phyloP scores from a whole-genome alignment of 805 yeast species.

The Ogataea corticis region DNA sequence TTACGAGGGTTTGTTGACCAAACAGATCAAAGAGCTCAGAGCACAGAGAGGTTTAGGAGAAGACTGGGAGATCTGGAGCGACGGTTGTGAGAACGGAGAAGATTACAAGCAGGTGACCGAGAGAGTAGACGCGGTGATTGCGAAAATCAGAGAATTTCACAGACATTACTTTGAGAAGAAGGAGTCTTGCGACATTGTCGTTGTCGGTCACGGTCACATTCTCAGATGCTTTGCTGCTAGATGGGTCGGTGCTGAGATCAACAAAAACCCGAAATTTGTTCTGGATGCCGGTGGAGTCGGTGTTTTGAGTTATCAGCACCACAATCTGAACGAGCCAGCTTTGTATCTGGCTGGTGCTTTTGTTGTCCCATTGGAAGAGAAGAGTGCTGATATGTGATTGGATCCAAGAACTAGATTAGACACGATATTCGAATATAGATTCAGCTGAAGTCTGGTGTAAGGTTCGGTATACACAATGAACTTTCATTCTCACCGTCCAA shows the following conservation, averaged over 20 bases:
- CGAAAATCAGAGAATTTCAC: conserved; percentile 62
- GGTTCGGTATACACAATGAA: too few species aligned
- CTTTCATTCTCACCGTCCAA: too few species aligned
- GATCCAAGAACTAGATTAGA: background rate
- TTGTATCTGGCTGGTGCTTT: conserved; percentile 82
- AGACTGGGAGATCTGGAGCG: conserved; percentile 82
- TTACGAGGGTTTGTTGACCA: conserved; percentile 81
- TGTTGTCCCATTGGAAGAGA: conserved; percentile 65
- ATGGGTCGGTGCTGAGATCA: conserved; percentile 69
- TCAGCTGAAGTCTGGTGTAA: too few species aligned
- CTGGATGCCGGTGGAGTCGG: conserved; percentile 96
- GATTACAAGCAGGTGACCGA: conserved; percentile 59
- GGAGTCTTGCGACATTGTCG: conserved; percentile 68
- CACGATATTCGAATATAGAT: background rate
- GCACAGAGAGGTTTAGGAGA: conserved; percentile 52
- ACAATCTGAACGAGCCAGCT: conserved; percentile 84
- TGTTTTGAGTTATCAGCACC: conserved; percentile 86
- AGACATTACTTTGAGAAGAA: conserved; percentile 48
- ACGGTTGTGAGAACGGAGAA: conserved; percentile 95
- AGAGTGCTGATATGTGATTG: conserved; percentile 33
- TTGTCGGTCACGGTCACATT: conserved; percentile 93
- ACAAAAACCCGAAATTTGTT: conserved; percentile 73
- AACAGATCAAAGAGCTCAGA: conserved; percentile 64
- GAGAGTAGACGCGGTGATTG: conserved; percentile 72
- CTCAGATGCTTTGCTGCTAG: conserved; percentile 85